These are phyloP conservation scores for Hemisphaericaspora xylofermentans DNA, from an alignment of 1,139 yeast species.

Conservation along the genomic window DNA sequence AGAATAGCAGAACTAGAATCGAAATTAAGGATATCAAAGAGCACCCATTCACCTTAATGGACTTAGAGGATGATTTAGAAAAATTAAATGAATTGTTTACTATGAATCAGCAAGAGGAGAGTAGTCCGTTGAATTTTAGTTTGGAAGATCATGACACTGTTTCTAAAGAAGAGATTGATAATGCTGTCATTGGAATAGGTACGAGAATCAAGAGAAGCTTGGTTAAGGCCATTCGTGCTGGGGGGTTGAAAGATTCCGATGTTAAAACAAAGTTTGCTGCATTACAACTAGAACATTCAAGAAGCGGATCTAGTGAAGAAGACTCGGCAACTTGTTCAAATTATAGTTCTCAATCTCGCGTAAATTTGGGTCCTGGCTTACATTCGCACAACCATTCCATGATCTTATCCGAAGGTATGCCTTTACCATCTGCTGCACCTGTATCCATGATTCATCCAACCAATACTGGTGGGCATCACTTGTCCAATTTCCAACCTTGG, in stretches of 20 bases:
- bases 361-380: not conserved
- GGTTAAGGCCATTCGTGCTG: constrained; percentile 48
- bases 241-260: constrained; percentile 28
- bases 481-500: not conserved
- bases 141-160: constrained; percentile 32
- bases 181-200: constrained; percentile 81
- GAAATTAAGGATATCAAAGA: constrained; percentile 71
- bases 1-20: constrained; percentile 68
- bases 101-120: constrained; percentile 22
- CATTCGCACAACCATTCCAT: constrained; percentile 27
- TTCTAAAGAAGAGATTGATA: constrained; percentile 66
- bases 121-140: constrained; percentile 9
- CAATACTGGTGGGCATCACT: constrained; percentile 2
- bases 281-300: constrained; percentile 27
- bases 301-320: constrained; percentile 39
- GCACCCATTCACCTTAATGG: constrained; percentile 76
- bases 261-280: constrained; percentile 24
- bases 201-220: constrained; percentile 61
- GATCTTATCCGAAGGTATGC: constrained; percentile 33
- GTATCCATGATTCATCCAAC: constrained; percentile 2
- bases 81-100: constrained; percentile 39
- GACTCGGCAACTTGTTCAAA: constrained; percentile 22
- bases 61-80: constrained; percentile 47
- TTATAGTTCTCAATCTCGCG: constrained; percentile 15
- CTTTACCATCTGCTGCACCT: constrained; percentile 8